Evolutionary conservation across 169 alveolate genomes (phyloP), one percentile per base, ranked within the genome.

Genomic region (Toxoplasma gondii): DNA sequence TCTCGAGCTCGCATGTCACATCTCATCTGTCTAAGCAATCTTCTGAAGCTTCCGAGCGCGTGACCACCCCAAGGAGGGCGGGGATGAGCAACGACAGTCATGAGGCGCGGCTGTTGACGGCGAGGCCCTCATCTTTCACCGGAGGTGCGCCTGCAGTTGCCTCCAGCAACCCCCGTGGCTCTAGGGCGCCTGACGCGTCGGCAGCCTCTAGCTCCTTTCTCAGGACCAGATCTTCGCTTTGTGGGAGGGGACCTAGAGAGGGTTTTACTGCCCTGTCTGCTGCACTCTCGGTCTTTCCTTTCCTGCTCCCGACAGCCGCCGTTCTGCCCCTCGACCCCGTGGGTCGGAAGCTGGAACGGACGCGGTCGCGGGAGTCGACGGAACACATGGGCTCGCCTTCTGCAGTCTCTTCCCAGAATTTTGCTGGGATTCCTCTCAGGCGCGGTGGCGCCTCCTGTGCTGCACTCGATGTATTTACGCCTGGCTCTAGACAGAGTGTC

Each of bases 281-380:
- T 2, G 86, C 45, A 27, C 45, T 78, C 39, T 78, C 86, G 7
- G 43, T 78, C 49, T 78, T 78, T 78, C 86, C 86, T 78, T 78
- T 78, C n/a, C 86, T 78, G 4, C 49, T 78, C 86, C 86, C 86
- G 31, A 64, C n/a, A 1, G 74, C 74, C n/a, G 74, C 74, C n/a
- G 74, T 27, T 7, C 74, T 64, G 74, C 34, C 74, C n/a, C 31
- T 64, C 24, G 74, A 19, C 74, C n/a, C 74, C 74, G 74, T 27
- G n/a, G 74, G 5, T 27, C 7, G 74, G 22, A 64, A 27, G 31
- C 29, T 19, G n/a, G 74, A 16, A 31, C 74, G 74, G 9, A 1
- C 74, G 74, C n/a, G 74, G n/a, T 1, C 5, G 74, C 9, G 34
- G n/a, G 74, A 16, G 22, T 64, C 74, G n/a, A 31, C 74, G 74